Evolutionary conservation across 352 stramenopile genomes (phyloP).

Genomic region (Globisporangium spinosum): DNA sequence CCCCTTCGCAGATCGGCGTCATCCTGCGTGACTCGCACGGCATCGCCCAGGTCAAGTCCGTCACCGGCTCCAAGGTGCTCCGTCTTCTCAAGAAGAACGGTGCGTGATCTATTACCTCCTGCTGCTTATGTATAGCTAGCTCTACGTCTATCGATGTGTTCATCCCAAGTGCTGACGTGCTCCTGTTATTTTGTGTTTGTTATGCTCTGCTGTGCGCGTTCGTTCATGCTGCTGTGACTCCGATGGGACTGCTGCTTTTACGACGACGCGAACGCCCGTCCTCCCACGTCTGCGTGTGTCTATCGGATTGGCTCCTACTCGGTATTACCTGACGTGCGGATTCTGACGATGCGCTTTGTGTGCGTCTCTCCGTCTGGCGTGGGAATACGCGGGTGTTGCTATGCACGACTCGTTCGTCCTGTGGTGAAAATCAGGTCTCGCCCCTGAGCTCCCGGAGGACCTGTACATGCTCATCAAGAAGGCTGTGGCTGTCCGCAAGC

Average conservation of each 20-base stretch:
- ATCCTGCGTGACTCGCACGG: constrained; percentile 99
- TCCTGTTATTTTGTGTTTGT: constrained; percentile 23
- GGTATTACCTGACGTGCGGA: constrained; percentile 85
- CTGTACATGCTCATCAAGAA: constrained; percentile 99
- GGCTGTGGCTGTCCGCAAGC: constrained; percentile 98
- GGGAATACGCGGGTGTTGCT: constrained; percentile 73
- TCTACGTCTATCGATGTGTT: constrained; percentile 4
- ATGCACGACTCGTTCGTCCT: not conserved
- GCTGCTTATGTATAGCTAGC: not conserved
- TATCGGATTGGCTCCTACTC: constrained; percentile 29
- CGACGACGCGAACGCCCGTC: not conserved
- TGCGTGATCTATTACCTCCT: constrained; percentile 27
- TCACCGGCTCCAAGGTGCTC: constrained; percentile 99
- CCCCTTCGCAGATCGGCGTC: constrained; percentile 97
- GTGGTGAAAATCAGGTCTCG: constrained; percentile 72
- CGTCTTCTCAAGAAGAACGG: constrained; percentile 99
- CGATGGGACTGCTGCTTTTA: not conserved
- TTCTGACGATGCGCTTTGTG: constrained; percentile 32
- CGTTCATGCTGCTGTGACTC: not conserved
- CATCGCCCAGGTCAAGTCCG: constrained; percentile 97
- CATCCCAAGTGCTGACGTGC: constrained; percentile 18
- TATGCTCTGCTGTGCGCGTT: not conserved
- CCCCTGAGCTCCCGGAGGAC: constrained; percentile 99
- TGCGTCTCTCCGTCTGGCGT: constrained; percentile 71
- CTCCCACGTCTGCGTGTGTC: constrained; percentile 1